phyloP scores from a whole-genome alignment of 768 basidiomycete genomes.

The Naganishia vaughanmartiniae region DNA sequence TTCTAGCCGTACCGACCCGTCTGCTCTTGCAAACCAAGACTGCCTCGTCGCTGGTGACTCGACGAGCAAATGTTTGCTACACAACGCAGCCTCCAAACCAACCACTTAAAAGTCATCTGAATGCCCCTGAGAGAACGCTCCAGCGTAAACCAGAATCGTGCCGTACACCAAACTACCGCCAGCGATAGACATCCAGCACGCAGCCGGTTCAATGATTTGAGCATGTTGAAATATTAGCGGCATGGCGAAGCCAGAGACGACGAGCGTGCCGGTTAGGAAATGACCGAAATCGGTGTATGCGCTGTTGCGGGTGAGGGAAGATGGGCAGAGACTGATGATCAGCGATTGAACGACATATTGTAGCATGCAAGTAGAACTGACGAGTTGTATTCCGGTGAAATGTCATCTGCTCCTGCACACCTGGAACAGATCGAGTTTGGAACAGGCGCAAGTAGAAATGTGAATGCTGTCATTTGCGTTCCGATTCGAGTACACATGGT shows the following conservation, averaged over 20 bases:
- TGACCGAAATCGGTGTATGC: conserved; percentile 77
- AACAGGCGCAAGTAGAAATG: conserved; percentile 89
- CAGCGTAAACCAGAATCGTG: conserved; percentile 76
- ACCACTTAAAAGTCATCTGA: conserved; percentile 25
- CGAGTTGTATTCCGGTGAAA: conserved; percentile 68
- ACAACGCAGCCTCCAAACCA: neutral
- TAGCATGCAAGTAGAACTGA: conserved; percentile 19
- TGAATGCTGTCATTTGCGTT: conserved; percentile 64
- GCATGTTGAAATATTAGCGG: conserved; percentile 91
- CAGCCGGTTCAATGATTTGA: conserved; percentile 74
- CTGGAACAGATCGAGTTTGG: conserved; percentile 93
- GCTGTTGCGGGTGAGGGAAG: conserved; percentile 21
- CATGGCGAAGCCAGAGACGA: conserved; percentile 88
- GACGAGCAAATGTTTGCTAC: neutral
- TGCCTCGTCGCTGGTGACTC: neutral
- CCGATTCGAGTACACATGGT: neutral
- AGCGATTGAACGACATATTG: neutral
- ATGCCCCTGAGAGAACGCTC: conserved; percentile 21
- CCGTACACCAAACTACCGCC: conserved; percentile 92
- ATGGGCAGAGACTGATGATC: conserved; percentile 2
- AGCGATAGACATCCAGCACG: conserved; percentile 89
- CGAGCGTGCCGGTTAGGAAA: conserved; percentile 84
- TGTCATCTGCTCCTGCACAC: conserved; percentile 79
- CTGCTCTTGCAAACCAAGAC: neutral
- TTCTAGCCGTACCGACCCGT: neutral